Conservation (phyloP, 1,139 yeast species). For the Debaryomycetaceae sp. region DNA sequence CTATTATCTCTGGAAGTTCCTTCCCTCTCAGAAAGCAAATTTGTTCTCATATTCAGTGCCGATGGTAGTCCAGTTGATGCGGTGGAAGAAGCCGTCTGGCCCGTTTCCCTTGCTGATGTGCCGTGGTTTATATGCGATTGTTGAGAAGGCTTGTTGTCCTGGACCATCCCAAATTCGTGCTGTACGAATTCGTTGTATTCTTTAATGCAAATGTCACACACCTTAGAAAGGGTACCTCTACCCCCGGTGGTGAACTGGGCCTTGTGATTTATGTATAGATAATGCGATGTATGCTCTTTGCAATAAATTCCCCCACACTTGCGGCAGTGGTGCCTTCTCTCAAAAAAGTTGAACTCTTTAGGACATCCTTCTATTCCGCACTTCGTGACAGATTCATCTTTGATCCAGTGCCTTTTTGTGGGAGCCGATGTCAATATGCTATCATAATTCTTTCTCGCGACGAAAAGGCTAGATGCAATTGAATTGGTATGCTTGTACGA, state of each 20-base stretch:
- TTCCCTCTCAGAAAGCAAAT: not conserved
- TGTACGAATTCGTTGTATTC: conserved; percentile 58
- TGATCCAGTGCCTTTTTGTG: conserved; percentile 72
- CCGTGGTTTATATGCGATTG: not conserved
- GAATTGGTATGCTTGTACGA: conserved; percentile 1
- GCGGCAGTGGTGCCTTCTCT: conserved; percentile 90
- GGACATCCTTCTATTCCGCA: conserved; percentile 64
- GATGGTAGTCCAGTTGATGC: not conserved
- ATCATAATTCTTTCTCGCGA: conserved; percentile 20
- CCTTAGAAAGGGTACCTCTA: conserved; percentile 69
- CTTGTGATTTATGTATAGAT: conserved; percentile 57
- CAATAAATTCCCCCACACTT: conserved; percentile 93
- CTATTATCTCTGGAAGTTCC: conserved; percentile 11
- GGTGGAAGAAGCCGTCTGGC: not conserved
- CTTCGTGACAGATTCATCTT: conserved; percentile 58
- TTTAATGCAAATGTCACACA: conserved; percentile 70
- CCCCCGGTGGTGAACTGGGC: conserved; percentile 78
- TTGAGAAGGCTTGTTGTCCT: not conserved
- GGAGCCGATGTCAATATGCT: conserved; percentile 45
- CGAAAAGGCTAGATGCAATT: conserved; percentile 4
- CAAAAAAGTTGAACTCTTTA: conserved; percentile 65
- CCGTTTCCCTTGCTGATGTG: not conserved
- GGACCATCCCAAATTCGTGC: conserved; percentile 35
- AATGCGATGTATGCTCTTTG: conserved; percentile 59
- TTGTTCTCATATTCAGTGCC: not conserved